Evolutionary conservation across 2,329 filamentous ascomycete genomes (phyloP), one percentile per base, ranked within the genome.

Genomic region (Botrytis paeoniae): DNA sequence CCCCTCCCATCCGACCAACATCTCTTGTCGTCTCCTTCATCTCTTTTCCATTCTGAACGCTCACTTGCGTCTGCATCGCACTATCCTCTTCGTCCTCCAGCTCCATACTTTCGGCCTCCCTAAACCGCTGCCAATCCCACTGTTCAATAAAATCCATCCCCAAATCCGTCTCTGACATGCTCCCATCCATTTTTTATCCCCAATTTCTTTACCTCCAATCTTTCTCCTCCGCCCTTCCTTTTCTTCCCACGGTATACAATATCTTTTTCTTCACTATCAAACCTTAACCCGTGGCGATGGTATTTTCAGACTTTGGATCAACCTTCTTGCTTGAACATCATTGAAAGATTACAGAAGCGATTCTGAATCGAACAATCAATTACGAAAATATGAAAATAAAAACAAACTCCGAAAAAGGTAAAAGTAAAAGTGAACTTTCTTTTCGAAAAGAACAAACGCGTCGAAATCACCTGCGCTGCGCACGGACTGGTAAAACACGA

Each of bases 71-170:
- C 51, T 25, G 43, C 51, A 37, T 18, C 35, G 29, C 25, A 51
- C 25, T 18, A 22, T 22, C 25, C 16, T 57, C 35, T 60, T 51
- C 45, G 14, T 45, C 63, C 18, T 66, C 35, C 22, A 59, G 22
- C 35, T 60, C 61, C 48, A 72, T 64, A 69, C 48, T 69, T 18
- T 45, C 63, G 25, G 35, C 60, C 39, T 69, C 70, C 37, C 63
- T 59, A 59, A 57, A 60, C 29, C 35, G 43, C 37, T 70, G 68
- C 57, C 57, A 70, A 39, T 70, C 59, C 65, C 48, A 69, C 65
- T 69, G 35, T 41, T 69, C 60, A 64, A 51, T 51, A 64, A 69
- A 22, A 2, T 39, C 32, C 62, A 72, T 69, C 32, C 69, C 69
- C 39, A 37, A 39, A 70, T 61, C 51, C 22, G 35, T 51, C 59